Evolutionary conservation across 2,329 filamentous ascomycete species (phyloP).

Genomic region (Didymella pomorum): DNA sequence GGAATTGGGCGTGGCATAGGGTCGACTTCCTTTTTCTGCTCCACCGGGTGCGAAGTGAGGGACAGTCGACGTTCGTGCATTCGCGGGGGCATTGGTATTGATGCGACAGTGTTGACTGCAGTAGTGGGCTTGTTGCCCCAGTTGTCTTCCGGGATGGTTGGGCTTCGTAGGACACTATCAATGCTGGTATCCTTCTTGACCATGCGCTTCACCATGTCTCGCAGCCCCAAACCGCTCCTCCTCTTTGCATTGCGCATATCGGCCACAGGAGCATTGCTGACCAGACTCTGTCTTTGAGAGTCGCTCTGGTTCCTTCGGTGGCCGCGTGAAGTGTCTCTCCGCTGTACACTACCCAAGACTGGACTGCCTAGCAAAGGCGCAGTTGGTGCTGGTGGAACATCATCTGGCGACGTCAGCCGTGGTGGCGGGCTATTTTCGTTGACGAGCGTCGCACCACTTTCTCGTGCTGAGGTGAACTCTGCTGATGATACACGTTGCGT

Average conservation of each 20-base stretch:
- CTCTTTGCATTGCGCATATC: slow-evolving; percentile 29
- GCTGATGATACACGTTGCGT: slow-evolving; percentile 31
- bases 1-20: slow-evolving; percentile 14
- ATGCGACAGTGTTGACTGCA: background rate
- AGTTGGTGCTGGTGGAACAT: slow-evolving; percentile 20
- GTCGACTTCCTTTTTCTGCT: background rate
- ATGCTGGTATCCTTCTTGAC: slow-evolving; percentile 31
- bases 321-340: slow-evolving; percentile 1
- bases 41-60: slow-evolving; percentile 5
- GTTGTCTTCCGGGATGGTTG: slow-evolving; percentile 2
- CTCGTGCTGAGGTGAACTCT: slow-evolving; percentile 40
- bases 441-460: slow-evolving; percentile 45
- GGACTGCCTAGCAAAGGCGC: slow-evolving; percentile 11
- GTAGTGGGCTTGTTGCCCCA: slow-evolving; percentile 12
- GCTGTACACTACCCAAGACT: slow-evolving; percentile 15
- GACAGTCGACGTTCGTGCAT: slow-evolving; percentile 4
- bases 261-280: slow-evolving; percentile 31
- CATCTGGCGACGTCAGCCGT: slow-evolving; percentile 26
- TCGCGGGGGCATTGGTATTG: slow-evolving; percentile 3
- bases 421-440: slow-evolving; percentile 30
- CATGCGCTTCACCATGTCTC: slow-evolving; percentile 42
- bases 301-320: slow-evolving; percentile 26
- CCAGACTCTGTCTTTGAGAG: slow-evolving; percentile 28
- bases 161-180: slow-evolving; percentile 9
- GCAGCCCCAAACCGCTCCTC: slow-evolving; percentile 34